These are phyloP conservation scores for Beta vulgaris DNA, from an alignment of 148 eudicot species.

Conservation along the genomic window DNA sequence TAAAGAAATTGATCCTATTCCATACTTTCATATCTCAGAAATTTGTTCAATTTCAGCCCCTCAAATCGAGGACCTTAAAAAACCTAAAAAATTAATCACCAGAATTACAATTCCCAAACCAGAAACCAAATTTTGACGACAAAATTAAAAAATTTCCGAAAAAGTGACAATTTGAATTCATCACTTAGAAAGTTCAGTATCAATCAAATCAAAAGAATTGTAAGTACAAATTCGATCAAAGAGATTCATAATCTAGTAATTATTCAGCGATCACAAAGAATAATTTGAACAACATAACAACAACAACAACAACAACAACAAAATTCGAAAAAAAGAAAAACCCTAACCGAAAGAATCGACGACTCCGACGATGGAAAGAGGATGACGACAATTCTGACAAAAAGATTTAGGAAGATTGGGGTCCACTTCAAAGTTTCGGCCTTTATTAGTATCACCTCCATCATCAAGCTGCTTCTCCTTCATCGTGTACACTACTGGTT, in stretches of 20 bases:
- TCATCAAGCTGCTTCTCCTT: not conserved
- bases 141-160: no score
- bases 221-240: no score
- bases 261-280: not conserved
- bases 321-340: conserved; percentile 7
- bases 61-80: not conserved
- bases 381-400: conserved; percentile 86
- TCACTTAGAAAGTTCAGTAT: no score
- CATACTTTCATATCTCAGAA: not conserved
- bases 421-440: conserved; percentile 58
- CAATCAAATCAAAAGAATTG: no score
- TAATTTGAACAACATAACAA: no score
- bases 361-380: conserved; percentile 76
- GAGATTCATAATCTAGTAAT: no score
- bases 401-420: conserved; percentile 75
- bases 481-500: not conserved
- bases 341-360: conserved; percentile 76
- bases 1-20: not conserved
- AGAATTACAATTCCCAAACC: no score
- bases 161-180: no score
- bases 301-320: not conserved
- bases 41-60: not conserved
- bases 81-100: not conserved
- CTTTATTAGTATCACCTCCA: conserved; percentile 22
- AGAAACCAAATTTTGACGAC: no score